phyloP scores from a whole-genome alignment of 257 asterid genomes.

The Solanum paucissectum region DNA sequence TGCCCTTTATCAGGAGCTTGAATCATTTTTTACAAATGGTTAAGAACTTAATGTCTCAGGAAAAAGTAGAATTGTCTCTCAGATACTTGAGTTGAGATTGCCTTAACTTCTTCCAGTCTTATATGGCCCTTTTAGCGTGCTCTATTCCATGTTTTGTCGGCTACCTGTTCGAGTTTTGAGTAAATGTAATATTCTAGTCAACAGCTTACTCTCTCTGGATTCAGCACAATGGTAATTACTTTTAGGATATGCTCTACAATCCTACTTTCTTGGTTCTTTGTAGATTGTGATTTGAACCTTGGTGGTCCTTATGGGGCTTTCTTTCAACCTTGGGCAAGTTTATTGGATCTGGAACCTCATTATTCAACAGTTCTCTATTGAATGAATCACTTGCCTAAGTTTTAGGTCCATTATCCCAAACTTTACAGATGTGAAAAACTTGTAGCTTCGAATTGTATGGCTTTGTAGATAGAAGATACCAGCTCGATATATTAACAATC shows the following conservation, averaged over 20 bases:
- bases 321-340: background rate
- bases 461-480: background rate
- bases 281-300: background rate
- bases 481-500: background rate
- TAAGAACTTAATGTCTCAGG: background rate
- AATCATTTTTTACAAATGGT: constrained; percentile 4
- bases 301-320: background rate
- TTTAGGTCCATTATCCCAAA: background rate
- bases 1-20: constrained; percentile 8
- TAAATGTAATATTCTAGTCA: background rate
- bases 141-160: background rate
- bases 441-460: background rate
- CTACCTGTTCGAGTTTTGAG: background rate
- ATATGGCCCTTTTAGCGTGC: background rate
- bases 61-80: background rate
- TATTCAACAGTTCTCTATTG: background rate
- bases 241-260: background rate
- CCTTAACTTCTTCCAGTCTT: background rate
- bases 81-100: background rate
- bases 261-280: background rate
- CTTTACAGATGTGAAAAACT: background rate
- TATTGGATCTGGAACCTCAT: background rate
- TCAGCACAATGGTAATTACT: background rate
- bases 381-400: background rate
- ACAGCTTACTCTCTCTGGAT: background rate